A percentile compares a stretch with the other conserved stretches of the same genome.
phyloP scores from a whole-genome alignment of 148 eudicot species.

The Tetragonia tetragonoides region DNA sequence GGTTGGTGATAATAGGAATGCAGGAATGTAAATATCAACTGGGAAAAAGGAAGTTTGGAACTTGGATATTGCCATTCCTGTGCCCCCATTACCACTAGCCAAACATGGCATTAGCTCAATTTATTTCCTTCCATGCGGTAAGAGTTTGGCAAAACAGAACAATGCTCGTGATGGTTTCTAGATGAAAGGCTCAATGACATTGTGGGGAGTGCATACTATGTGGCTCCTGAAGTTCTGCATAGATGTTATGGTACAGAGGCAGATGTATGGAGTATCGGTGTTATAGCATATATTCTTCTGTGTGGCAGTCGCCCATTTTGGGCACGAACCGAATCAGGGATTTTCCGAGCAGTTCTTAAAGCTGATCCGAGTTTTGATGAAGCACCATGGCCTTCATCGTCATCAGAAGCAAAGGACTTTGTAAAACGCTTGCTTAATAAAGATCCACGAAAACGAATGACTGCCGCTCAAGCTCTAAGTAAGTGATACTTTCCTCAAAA shows the following conservation, averaged over 20 bases:
- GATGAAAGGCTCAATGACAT: constrained; percentile 63
- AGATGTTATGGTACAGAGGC: constrained; percentile 63
- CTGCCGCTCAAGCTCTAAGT: constrained; percentile 71
- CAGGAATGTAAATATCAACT: background rate
- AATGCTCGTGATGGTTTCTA: constrained; percentile 29
- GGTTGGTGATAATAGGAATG: constrained; percentile 5
- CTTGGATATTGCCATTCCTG: background rate
- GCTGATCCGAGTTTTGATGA: constrained; percentile 62
- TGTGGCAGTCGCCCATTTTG: constrained; percentile 76
- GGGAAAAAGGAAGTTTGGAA: background rate
- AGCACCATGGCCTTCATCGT: constrained; percentile 55
- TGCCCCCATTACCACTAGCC: background rate
- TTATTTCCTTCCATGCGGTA: constrained; percentile 1
- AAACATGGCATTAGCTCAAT: constrained; percentile 1
- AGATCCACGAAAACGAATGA: constrained; percentile 53
- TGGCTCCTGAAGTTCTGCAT: constrained; percentile 67
- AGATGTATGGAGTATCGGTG: constrained; percentile 69
- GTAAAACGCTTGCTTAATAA: constrained; percentile 48
- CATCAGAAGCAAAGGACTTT: constrained; percentile 56
- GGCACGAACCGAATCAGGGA: constrained; percentile 69
- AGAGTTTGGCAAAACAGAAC: constrained; percentile 2
- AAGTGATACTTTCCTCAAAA: constrained; percentile 18
- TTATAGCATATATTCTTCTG: constrained; percentile 59
- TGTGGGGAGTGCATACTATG: constrained; percentile 68
- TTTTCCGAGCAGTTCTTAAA: constrained; percentile 55